Evolutionary conservation across 2,329 filamentous ascomycete species (phyloP), one percentile per base, ranked within the genome.

Genomic region (Fonsecaea nubica): DNA sequence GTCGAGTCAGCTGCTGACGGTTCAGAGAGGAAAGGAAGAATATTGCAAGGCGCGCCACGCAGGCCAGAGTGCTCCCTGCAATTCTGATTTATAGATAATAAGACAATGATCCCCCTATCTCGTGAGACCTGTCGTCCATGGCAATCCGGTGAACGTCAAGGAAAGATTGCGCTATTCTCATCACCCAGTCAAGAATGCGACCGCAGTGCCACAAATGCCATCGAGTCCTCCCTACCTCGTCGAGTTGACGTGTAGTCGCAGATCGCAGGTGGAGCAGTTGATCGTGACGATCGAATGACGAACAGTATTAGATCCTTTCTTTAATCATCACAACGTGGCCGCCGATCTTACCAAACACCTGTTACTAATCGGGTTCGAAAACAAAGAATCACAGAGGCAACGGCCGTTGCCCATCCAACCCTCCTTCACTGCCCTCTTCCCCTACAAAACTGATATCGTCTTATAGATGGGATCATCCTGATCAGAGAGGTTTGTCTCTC

Each of bases 271-370:
- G 45, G 45, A 50, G 45, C 18, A 25, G 15, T 50, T 50, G 18
- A 50, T 50, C 45, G 25, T 21, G 6, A 25, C 45, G 45, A 50
- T 50, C 45, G 7, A 25, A 50, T 50, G 45, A 50, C 32, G 52
- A 40, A 30, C 32, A 45, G 40, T 6, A 25, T 1, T 9, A 25
- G 45, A 50, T 50, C 45, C 25, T 25, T 9, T 50, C 25, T 25
- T 9, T 50, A 21, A 50, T 50, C 45, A 12, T 25, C 45, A 50
- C 25, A 50, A 25, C 18, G 45, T 50, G 18, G 45, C 6, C 9
- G 45, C 13, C 21, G 45, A 50, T 25, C 45, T 9, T 18, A 30
- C 3, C n/a, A 25, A 21, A 21, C 45, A 50, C 18, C 45, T 50
- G 18, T 25, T 10, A 50, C 45, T 25, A 25, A 25, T 50, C 45